phyloP scores from a whole-genome alignment of 192 early-diverging fungal genomes.

The Coemansia sp. region DNA sequence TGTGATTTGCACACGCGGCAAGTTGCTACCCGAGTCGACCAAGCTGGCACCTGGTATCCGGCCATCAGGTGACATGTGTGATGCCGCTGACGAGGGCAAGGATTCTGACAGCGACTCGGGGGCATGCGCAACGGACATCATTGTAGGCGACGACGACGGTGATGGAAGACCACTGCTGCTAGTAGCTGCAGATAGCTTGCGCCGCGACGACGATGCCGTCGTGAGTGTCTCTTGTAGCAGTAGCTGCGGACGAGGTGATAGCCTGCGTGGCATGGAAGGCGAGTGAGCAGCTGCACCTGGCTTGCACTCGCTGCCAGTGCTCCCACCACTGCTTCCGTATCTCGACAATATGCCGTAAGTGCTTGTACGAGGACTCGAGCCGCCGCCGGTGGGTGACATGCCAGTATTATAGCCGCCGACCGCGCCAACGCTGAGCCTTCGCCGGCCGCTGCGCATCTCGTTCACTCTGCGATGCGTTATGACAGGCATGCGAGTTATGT shows the following conservation, averaged over 20 bases:
- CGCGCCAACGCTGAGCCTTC: slow-evolving; percentile 48
- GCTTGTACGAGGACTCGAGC: slow-evolving; percentile 1
- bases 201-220: neutral
- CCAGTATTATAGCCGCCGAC: slow-evolving; percentile 18
- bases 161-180: slow-evolving; percentile 6
- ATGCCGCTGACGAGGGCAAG: neutral
- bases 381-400: neutral
- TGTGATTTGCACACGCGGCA: no score
- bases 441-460: slow-evolving; percentile 48
- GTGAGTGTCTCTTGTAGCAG: neutral
- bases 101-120: no score
- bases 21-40: no score
- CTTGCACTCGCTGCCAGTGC: slow-evolving; percentile 7
- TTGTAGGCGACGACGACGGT: neutral
- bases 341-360: neutral
- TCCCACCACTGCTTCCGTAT: neutral
- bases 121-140: neutral
- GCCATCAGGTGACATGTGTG: neutral
- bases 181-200: neutral
- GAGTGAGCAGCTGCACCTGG: neutral
- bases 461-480: slow-evolving; percentile 49
- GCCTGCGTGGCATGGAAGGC: neutral
- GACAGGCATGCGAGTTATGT: slow-evolving; percentile 30
- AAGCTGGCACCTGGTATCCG: neutral
- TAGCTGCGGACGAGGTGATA: neutral